Evolutionary conservation across 768 basidiomycete genomes (phyloP), one percentile per base, ranked within the genome.

Genomic region (Boletellus sp.): DNA sequence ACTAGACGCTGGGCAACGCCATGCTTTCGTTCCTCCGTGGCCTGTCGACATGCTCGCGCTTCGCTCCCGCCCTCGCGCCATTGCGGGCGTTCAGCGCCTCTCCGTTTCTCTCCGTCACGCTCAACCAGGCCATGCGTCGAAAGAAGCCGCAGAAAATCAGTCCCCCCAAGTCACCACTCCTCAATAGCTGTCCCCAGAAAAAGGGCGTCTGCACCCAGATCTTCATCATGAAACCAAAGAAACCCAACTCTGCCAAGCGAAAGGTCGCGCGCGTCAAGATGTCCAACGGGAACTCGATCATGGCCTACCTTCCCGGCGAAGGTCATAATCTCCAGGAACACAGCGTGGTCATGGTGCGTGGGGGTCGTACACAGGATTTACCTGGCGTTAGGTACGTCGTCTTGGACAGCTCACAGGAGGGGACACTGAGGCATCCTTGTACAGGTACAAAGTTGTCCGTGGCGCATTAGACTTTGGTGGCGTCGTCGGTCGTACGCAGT

Each of bases 301-400:
- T 88, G 75, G 94, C 93, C 15, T 98, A 97, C 68, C 92, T 98
- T 50, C 90, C 87, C 39, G 96, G 96, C 59, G 96, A 98, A 65
- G 96, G 96, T 1, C 95, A 98, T 67, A 97, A 96, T 64, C 69
- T 98, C 61, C 96, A 98, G 72, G 96, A 98, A 67, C 96, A 99
- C 63, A 88, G 87, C 69, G 95, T 98, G 4, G 94, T 98, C 2
- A 69, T 97, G 38, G 81, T 98, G n/a, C 75, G 94, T 60, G 96
- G 96, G 5, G 96, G 96, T 13, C 81, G 93, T 72, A 87, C 93
- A 2, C 94, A 97, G 74, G 96, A 99, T 84, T 77, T 98, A 67
- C 95, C 95, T 33, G 94, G 96, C 79, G 90, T 97, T 24, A 84
- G 90, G 96, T 96, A 58, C 45, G 81, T 69, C 20, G 17, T 11